Conservation (phyloP, 73 alveolate genomes). For the Paramecium caudatum region DNA sequence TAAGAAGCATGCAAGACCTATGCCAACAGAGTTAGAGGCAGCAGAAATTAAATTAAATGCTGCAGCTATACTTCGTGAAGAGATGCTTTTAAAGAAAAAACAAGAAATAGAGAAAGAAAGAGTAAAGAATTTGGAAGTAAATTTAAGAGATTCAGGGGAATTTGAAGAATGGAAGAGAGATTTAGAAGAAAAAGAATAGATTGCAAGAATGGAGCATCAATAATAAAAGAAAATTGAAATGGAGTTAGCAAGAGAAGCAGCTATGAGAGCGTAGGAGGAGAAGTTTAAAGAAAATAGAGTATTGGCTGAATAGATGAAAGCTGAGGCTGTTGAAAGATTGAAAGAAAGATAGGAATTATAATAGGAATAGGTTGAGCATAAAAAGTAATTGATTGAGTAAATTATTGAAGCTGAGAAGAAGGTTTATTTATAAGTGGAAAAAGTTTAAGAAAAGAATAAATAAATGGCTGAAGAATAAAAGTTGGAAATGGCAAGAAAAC, state of each 20-base stretch:
- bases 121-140: constrained; percentile 92
- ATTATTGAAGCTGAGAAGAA: constrained; percentile 86
- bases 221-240: constrained; percentile 97
- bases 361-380: constrained; percentile 89
- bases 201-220: constrained; percentile 92
- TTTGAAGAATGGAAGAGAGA: constrained; percentile 95
- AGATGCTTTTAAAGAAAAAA: constrained; percentile 91
- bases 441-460: constrained; percentile 88
- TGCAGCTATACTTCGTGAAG: constrained; percentile 98
- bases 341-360: constrained; percentile 89
- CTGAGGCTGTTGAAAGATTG: constrained; percentile 82
- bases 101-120: constrained; percentile 93
- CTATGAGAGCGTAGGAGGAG: constrained; percentile 95
- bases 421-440: constrained; percentile 83
- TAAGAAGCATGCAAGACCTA: constrained; percentile 62
- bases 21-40: constrained; percentile 86
- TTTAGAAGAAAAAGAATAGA: constrained; percentile 95
- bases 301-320: constrained; percentile 90
- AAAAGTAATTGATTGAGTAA: constrained; percentile 83
- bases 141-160: constrained; percentile 96
- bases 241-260: constrained; percentile 98
- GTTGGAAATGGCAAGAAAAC: constrained; percentile 90
- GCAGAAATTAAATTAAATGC: constrained; percentile 95
- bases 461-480: constrained; percentile 93
- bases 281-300: constrained; percentile 93